These are phyloP conservation scores for Talaromyces sp. DNA, from an alignment of 2,329 filamentous ascomycete genomes.

Conservation along the genomic window DNA sequence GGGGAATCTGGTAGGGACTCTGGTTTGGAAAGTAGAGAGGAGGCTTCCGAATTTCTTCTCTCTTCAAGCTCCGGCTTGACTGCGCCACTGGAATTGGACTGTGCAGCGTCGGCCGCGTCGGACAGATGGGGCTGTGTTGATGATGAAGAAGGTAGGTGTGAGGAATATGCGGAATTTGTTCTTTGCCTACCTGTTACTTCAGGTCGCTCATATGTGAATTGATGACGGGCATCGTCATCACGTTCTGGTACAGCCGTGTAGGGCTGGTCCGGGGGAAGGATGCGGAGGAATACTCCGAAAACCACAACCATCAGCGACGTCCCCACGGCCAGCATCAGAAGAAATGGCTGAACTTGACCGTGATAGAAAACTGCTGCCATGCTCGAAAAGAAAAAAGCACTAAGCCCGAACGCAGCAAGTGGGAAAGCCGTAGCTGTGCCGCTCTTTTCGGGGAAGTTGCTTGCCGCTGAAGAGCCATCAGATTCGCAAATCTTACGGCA, in stretches of 20 bases:
- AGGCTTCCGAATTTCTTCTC: conserved; percentile 56
- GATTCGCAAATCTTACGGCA: not conserved
- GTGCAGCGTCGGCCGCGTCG: conserved; percentile 7
- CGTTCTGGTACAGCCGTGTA: conserved; percentile 43
- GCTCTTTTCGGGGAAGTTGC: conserved; percentile 87
- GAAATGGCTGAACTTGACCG: conserved; percentile 74
- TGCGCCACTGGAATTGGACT: conserved; percentile 18
- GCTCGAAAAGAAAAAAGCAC: conserved; percentile 91
- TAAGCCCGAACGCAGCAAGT: conserved; percentile 85
- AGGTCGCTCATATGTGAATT: conserved; percentile 22
- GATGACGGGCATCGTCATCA: conserved; percentile 25
- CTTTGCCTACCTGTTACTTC: conserved; percentile 39
- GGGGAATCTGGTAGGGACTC: conserved; percentile 49
- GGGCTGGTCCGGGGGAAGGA: conserved; percentile 57
- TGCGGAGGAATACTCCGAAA: conserved; percentile 79
- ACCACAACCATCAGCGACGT: conserved; percentile 71
- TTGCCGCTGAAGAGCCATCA: conserved; percentile 55
- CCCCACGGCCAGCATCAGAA: conserved; percentile 74
- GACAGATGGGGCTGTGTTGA: conserved; percentile 27
- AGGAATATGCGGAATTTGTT: conserved; percentile 28
- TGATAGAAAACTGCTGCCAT: conserved; percentile 74
- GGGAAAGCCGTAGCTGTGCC: conserved; percentile 94
- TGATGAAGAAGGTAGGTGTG: conserved; percentile 27
- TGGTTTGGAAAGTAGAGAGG: conserved; percentile 70
- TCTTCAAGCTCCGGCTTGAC: conserved; percentile 11